Evolutionary conservation across 2,329 filamentous ascomycete genomes (phyloP).

Genomic region (Aspergillus pseudotamarii): DNA sequence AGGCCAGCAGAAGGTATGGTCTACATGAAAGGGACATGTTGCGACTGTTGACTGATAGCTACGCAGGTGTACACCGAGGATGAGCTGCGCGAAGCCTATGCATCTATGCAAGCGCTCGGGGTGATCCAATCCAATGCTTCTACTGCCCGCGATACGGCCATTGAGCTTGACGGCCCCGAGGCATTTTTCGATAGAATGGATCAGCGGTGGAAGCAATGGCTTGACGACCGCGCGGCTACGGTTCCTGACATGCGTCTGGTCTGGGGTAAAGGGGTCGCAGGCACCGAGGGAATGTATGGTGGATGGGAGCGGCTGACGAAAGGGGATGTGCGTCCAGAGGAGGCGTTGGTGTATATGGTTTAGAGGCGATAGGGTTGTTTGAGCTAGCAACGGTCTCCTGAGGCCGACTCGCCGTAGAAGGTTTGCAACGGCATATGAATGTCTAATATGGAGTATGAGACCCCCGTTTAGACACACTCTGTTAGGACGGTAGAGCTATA

Average conservation of each 20-base stretch:
- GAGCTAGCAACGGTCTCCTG: not conserved
- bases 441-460: not conserved
- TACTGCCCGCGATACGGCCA: slow-evolving; percentile 7
- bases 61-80: slow-evolving; percentile 12
- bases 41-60: not conserved
- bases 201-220: slow-evolving; percentile 13
- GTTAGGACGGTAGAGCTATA: not conserved
- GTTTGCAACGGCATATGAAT: not conserved
- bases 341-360: slow-evolving; percentile 14
- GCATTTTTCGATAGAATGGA: slow-evolving; percentile 4
- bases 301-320: slow-evolving; percentile 10
- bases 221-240: slow-evolving; percentile 1
- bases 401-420: not conserved
- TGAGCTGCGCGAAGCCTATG: slow-evolving; percentile 1
- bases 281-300: slow-evolving; percentile 9
- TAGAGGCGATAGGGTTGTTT: not conserved
- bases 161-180: slow-evolving; percentile 4
- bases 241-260: slow-evolving; percentile 11
- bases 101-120: slow-evolving; percentile 4
- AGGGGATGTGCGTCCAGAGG: slow-evolving; percentile 9
- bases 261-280: slow-evolving; percentile 9
- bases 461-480: not conserved
- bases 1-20: slow-evolving; percentile 10
- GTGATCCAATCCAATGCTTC: slow-evolving; percentile 19
- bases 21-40: not conserved